Base-by-base conservation (phyloP, 1,284 basidiomycete species). In the Ceratobasidium sp. region DNA sequence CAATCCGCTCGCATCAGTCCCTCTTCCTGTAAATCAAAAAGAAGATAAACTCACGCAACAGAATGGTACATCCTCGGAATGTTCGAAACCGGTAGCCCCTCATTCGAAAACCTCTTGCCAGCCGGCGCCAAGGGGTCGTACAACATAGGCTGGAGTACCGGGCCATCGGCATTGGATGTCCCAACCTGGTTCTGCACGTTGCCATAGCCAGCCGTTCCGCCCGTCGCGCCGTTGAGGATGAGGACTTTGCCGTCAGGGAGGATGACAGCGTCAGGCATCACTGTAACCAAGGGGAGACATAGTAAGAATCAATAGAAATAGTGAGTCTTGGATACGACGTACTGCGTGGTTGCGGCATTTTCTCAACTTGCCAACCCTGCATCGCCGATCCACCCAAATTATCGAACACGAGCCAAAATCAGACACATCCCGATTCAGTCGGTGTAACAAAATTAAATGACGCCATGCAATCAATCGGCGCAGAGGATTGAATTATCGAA, bases 71-170 rank as follows among this genome's bases (percentile, higher is more conserved):
- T 70, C 26, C 81, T 63, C n/a, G 77, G 28, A 49, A 80, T 72
- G 20, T 66, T 68, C 42, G 53, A 77, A 1, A 89, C 86, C 1
- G 82, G 82, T n/a, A 94, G 85, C 49, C 92, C 93, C 1, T 88
- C 87, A 80, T 90, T 91, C 7, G 92, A 90, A 94, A 95, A 97
- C 39, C 93, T 90, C 39, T 87, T 87, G 58, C 95, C 94, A 42
- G 86, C 81, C 51, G 91, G 86, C 75, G 89, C 87, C 64, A 88
- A 87, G 58, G 94, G 94, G 83, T 96, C 90, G 84, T 94, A 96
- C 82, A 96, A 90, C 0, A 87, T 87, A 78, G 89, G 91, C 81
- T 84, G 86, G 81, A 88, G 84, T 10, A 90, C 82, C 0, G 92
- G 90, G 69, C 85, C 81, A 80, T 79, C 78, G 4, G 82, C 81